Evolutionary conservation across 2,329 filamentous ascomycete genomes (phyloP), one percentile per base, ranked within the genome.

Genomic region (Emmonsiellopsis sp.): DNA sequence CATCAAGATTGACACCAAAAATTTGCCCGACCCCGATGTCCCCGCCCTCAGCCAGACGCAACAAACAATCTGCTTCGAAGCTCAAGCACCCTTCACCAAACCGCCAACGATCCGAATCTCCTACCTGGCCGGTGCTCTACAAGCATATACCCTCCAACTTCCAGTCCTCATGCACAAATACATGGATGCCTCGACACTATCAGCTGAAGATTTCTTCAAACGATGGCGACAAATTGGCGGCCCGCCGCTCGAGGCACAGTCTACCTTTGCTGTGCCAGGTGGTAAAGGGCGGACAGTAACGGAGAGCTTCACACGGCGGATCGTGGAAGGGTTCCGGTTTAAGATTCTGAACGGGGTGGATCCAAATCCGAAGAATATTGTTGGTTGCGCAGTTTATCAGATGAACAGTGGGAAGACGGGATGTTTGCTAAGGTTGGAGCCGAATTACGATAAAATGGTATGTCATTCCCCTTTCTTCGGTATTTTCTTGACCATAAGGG

Each of bases 221-320:
- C 80, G 94, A 50, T 98, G 93, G 93, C 94, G 95, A 77, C 93
- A 98, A 73, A 97, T 98, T 62, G 93, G 93, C 10, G 89, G 87
- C 5, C 82, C 83, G 1, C 85, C 91, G 1, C 82, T 94, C 32
- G 94, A 98, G 70, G 85, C 88, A 0, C 93, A 98, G 68, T 81
- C 81, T 47, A 89, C 97, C 34, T 94, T 98, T 69, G 83, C 85
- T 0, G 68, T 92, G 9, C 71, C 75, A 1, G 68, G 67, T 1
- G 20, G 78, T 31, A 78, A 79, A 53, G 78, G 76, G 13, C 76
- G 81, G 55, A 84, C 85, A 58, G 81, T 94, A 57, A 86, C 79
- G 55, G 82, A 87, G 55, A 72, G 75, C 2, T 90, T 88, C 61
- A 85, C 94, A 44, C 76, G 84, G 49, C 81, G 79, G 59, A 81